Base-by-base conservation (phyloP, 352 stramenopile genomes). In the Phytophthora rubi region DNA sequence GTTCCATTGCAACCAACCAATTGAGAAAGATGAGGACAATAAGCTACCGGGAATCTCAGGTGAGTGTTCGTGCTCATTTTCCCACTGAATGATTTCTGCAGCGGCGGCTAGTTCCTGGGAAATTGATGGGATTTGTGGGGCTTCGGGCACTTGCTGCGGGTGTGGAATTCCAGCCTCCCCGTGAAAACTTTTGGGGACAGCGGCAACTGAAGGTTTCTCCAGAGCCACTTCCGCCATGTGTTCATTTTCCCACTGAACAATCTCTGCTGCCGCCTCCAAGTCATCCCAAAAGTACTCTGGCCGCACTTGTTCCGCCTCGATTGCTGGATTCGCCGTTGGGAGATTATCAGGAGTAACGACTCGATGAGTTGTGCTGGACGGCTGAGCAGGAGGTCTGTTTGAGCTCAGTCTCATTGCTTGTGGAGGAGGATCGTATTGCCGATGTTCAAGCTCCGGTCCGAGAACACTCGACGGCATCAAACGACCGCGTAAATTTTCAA, bases 201-300 rank as follows among this genome's bases (percentile, higher is more conserved):
- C 52, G 9, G 58, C 63, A 57, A 52, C 5, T 48, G 28, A 18
- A 58, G 54, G 12, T 37, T 60, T 44, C 7, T 61, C 45, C 6
- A 82, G 61, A 23, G 68, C 51, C 28, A 47, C 71, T 44, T 82
- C 65, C 26, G 75, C 75, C 59, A 73, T 66, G 59, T 78, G 69
- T 15, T 88, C 76, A 53, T 82, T 74, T 72, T 88, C 80, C 80
- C 80, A 88, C 28, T 82, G 76, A 30, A 78, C 75, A 53, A 89
- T 83, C 26, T 84, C 77, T 16, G 79, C 81, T 56, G 81, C 81
- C 21, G 81, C 65, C 53, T 85, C 77, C 21, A 89, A 60, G 49
- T 89, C 81, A 18, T 82, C 59, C 66, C 60, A 82, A 39, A 82
- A 72, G 55, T 59, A 70, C 21, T 76, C 61, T 35, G 67, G 56